Percentiles rank a stretch among this genome's conserved stretches.
Conservation (phyloP, 2,329 filamentous ascomycete genomes). For the Apiospora hydei region DNA sequence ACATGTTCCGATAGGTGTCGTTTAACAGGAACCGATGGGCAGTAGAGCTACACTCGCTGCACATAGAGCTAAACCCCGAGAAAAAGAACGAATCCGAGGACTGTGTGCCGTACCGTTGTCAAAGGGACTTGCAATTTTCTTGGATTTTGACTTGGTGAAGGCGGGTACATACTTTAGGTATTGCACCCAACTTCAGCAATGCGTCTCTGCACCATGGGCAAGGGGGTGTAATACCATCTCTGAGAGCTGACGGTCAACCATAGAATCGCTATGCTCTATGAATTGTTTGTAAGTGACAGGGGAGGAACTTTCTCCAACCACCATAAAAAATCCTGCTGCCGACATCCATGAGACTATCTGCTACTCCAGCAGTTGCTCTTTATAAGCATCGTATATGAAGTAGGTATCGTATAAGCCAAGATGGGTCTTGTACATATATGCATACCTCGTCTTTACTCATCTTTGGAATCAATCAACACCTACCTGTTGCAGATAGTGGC, state of each 20-base stretch:
- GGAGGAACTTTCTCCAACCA: no score
- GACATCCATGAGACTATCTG: no score
- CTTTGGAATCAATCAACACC: no score
- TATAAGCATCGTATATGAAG: no score
- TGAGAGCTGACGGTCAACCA: background rate
- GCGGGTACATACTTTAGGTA: background rate
- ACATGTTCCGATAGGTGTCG: conserved; percentile 8
- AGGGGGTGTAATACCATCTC: background rate
- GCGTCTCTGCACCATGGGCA: background rate
- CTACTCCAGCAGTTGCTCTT: no score
- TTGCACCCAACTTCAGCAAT: background rate
- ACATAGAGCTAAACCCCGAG: background rate
- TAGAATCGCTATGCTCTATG: background rate
- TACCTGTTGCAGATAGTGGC: no score
- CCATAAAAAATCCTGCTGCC: no score
- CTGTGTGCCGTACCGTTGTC: background rate
- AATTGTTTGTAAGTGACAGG: no score
- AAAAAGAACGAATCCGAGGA: background rate
- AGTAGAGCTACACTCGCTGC: background rate
- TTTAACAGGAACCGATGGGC: background rate
- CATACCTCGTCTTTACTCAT: no score
- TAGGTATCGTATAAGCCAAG: no score
- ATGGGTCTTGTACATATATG: background rate
- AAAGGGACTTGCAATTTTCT: background rate
- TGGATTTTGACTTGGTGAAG: background rate